phyloP scores from a whole-genome alignment of 257 asterid genomes.

The Nicotiana tabacum region DNA sequence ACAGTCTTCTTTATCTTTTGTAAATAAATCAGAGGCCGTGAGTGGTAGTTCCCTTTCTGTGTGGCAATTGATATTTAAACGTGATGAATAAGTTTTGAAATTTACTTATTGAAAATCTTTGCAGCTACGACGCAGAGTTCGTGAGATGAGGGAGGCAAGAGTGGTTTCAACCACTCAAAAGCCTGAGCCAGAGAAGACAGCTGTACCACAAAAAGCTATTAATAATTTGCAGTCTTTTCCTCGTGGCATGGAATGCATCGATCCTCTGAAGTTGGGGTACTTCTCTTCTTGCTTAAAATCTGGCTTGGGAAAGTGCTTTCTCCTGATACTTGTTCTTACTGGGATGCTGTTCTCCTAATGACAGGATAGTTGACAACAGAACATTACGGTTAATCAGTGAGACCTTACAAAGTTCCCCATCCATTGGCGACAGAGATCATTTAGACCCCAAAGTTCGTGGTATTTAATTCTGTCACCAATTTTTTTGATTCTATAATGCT shows the following conservation, averaged over 20 bases:
- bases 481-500: neutral
- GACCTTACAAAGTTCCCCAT: constrained; percentile 48
- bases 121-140: constrained; percentile 89
- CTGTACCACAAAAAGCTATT: constrained; percentile 55
- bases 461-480: constrained; percentile 24
- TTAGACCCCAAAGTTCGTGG: constrained; percentile 80
- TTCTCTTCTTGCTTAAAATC: constrained; percentile 13
- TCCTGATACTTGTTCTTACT: neutral
- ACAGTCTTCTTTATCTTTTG: neutral
- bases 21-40: neutral
- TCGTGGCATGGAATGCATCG: constrained; percentile 98
- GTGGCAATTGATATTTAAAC: neutral
- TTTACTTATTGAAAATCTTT: constrained; percentile 12
- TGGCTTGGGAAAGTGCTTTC: neutral
- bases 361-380: constrained; percentile 88
- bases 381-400: constrained; percentile 85
- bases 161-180: constrained; percentile 56
- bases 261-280: constrained; percentile 98
- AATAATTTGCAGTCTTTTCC: constrained; percentile 77
- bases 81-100: neutral
- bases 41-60: neutral
- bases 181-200: constrained; percentile 52
- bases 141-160: constrained; percentile 93
- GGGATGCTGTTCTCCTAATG: constrained; percentile 7
- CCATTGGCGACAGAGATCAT: constrained; percentile 57